Conservation (phyloP, 306 rosid genomes). For the Mucuna pruriens region DNA sequence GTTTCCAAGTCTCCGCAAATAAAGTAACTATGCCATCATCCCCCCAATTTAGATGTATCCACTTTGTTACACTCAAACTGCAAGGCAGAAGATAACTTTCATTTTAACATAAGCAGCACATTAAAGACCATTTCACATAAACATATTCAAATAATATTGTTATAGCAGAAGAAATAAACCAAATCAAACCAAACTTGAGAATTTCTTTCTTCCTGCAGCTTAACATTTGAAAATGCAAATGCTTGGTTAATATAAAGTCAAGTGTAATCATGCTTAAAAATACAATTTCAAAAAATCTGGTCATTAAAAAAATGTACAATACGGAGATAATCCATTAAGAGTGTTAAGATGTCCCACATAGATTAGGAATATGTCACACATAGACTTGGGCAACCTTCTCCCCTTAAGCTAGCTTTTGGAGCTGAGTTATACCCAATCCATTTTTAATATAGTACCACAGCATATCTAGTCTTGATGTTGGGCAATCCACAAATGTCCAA, state of each 20-base stretch:
- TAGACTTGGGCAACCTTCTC: neutral
- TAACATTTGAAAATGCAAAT: slow-evolving; percentile 15
- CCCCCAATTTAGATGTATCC: slow-evolving; percentile 99
- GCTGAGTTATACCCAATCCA: neutral
- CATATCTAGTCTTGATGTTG: neutral
- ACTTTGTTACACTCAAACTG: slow-evolving; percentile 95
- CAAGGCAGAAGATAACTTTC: slow-evolving; percentile 41
- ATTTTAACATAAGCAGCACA: slow-evolving; percentile 7
- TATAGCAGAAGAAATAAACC: slow-evolving; percentile 17
- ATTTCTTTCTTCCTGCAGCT: neutral
- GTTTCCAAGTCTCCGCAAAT: slow-evolving; percentile 80
- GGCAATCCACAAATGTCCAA: neutral
- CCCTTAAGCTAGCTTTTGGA: neutral
- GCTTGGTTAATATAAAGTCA: neutral
- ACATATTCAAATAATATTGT: neutral
- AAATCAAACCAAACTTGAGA: slow-evolving; percentile 11
- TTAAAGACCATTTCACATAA: slow-evolving; percentile 18
- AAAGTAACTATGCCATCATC: slow-evolving; percentile 83
- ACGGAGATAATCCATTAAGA: neutral
- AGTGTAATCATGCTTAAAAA: neutral
- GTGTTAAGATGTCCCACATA: neutral
- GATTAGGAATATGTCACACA: neutral
- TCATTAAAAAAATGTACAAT: neutral
- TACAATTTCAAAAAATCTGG: neutral
- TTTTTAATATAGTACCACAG: neutral